phyloP scores from a whole-genome alignment of 139 green algal species.

The Desmodesmus armatus region DNA sequence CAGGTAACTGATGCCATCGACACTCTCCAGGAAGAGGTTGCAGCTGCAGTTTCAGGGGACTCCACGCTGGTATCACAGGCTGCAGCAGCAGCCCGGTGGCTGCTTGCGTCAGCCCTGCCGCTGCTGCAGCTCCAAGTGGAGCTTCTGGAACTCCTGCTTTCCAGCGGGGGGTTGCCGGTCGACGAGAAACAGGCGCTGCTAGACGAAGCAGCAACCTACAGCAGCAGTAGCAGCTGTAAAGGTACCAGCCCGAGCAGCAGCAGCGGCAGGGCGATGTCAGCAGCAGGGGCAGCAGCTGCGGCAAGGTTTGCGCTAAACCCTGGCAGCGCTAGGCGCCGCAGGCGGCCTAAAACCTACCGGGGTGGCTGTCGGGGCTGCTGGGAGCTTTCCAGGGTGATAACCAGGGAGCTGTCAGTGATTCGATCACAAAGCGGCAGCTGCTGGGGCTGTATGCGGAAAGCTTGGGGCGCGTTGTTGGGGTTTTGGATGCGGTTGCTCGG shows the following conservation, averaged over 20 bases:
- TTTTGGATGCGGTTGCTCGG: conserved; percentile 41
- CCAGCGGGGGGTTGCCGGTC: conserved; percentile 20
- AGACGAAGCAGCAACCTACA: background rate
- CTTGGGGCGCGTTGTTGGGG: background rate
- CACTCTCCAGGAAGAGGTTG: no score
- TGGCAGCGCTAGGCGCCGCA: background rate
- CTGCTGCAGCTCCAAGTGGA: conserved; percentile 36
- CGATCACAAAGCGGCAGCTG: conserved; percentile 35
- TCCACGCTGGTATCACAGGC: no score
- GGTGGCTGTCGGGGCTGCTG: background rate
- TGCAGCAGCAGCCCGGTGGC: conserved; percentile 1
- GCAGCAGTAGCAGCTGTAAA: no score
- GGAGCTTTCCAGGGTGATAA: background rate
- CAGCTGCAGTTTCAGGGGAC: background rate
- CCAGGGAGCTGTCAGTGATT: background rate
- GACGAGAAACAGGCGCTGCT: background rate
- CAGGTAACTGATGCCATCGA: background rate
- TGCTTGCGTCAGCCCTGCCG: conserved; percentile 14
- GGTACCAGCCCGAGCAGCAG: background rate
- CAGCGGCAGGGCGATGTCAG: conserved; percentile 2
- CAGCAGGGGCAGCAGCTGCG: conserved; percentile 27
- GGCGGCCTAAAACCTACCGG: background rate
- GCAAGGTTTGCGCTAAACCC: background rate
- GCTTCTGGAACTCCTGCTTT: conserved; percentile 34
- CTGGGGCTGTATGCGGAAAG: conserved; percentile 20